Conservation (phyloP, 306 rosid species). For the Myrica gale region DNA sequence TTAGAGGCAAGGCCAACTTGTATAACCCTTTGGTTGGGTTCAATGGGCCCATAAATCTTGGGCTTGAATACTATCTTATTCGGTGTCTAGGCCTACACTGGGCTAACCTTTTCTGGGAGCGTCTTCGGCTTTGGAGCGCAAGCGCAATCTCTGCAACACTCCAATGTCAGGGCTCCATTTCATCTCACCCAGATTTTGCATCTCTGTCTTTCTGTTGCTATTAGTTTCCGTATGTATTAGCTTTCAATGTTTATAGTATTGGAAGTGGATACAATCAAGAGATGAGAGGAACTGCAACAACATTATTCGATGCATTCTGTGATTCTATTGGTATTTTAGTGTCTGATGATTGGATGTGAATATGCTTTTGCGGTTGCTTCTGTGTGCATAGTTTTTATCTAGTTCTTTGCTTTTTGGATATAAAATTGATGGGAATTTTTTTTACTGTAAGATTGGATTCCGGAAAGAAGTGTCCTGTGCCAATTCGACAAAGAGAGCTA, state of each 20-base stretch:
- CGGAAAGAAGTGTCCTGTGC: too few relatives aligned
- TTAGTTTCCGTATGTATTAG: background rate
- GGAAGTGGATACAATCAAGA: slow-evolving; percentile 28
- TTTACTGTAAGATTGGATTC: too few relatives aligned
- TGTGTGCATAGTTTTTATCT: background rate
- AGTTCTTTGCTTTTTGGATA: background rate
- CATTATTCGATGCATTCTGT: slow-evolving; percentile 67
- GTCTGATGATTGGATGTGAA: slow-evolving; percentile 57
- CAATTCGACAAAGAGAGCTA: too few relatives aligned
- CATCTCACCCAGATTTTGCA: background rate
- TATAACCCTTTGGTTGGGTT: too few relatives aligned
- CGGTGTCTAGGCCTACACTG: background rate
- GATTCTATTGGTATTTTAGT: slow-evolving; percentile 75
- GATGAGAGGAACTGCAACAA: slow-evolving; percentile 91
- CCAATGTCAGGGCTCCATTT: background rate
- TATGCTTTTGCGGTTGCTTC: accelerated
- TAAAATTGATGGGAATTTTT: too few relatives aligned
- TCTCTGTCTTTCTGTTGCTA: too few relatives aligned
- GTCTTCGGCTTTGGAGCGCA: background rate
- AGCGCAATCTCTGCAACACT: too few relatives aligned
- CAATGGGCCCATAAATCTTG: too few relatives aligned
- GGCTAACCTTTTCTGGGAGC: background rate
- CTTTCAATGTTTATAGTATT: background rate
- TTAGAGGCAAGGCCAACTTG: too few relatives aligned
- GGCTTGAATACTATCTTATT: too few relatives aligned